A percentile compares a stretch with the other conserved stretches of the same genome.
These are phyloP conservation scores for Tephrocybe rancida DNA, from an alignment of 768 basidiomycete genomes.

Conservation along the genomic window DNA sequence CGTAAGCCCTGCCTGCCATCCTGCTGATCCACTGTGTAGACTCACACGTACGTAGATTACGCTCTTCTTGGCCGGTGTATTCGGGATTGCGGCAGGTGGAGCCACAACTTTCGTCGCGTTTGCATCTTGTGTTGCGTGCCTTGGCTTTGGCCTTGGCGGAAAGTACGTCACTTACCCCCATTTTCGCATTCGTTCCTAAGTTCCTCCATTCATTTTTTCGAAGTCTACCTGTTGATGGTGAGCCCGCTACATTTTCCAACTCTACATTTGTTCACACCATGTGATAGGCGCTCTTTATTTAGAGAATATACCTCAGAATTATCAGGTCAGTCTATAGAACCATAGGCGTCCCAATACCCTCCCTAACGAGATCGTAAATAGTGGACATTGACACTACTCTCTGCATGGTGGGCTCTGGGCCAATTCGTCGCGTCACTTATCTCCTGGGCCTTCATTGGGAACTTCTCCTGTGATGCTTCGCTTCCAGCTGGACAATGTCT, in stretches of 20 bases:
- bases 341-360: no score
- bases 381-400: constrained; percentile 58
- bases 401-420: constrained; percentile 56
- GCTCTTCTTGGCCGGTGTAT: constrained; percentile 41
- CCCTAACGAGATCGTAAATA: constrained; percentile 24
- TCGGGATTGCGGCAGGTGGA: constrained; percentile 52
- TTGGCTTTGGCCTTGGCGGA: constrained; percentile 55
- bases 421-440: constrained; percentile 52
- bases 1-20: constrained; percentile 18
- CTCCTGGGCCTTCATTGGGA: constrained; percentile 58
- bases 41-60: constrained; percentile 25
- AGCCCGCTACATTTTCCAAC: background rate
- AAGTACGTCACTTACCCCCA: constrained; percentile 38
- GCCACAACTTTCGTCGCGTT: constrained; percentile 48
- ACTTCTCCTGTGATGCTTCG: constrained; percentile 48
- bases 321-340: constrained; percentile 30
- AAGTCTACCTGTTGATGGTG: constrained; percentile 51
- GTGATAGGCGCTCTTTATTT: constrained; percentile 42
- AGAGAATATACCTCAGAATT: constrained; percentile 43
- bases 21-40: no score
- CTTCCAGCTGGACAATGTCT: constrained; percentile 41
- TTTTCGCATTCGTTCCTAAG: constrained; percentile 17
- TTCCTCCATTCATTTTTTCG: constrained; percentile 13
- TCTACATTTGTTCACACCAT: constrained; percentile 10
- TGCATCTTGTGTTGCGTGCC: constrained; percentile 45